These are phyloP conservation scores for Podaxis carcinomalis DNA, from an alignment of 768 basidiomycete genomes.

Conservation along the genomic window DNA sequence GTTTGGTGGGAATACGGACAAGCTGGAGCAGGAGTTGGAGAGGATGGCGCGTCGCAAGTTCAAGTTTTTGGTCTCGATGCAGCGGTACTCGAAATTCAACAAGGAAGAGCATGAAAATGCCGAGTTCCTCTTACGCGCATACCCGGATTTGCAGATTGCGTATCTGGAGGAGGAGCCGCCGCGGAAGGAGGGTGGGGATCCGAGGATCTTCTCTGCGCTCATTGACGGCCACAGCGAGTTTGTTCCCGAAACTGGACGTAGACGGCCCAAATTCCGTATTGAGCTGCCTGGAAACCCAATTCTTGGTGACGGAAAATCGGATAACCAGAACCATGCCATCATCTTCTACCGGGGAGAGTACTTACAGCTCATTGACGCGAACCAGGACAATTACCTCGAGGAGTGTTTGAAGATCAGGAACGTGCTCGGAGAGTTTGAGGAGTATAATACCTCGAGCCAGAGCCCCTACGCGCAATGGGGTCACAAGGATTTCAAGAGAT, in stretches of 20 bases:
- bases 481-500: conserved; percentile 79
- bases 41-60: conserved; percentile 98
- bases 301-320: conserved; percentile 97
- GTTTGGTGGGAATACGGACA: conserved; percentile 97
- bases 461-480: conserved; percentile 92
- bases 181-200: conserved; percentile 91
- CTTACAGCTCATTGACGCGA: conserved; percentile 98
- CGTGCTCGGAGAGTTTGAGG: conserved; percentile 96
- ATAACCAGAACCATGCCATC: conserved; percentile 99
- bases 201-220: conserved; percentile 90
- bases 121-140: conserved; percentile 94
- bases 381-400: conserved; percentile 99
- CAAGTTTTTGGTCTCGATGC: conserved; percentile 99
- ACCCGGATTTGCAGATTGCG: conserved; percentile 97
- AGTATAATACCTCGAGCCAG: conserved; percentile 79
- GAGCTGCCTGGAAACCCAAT: conserved; percentile 99
- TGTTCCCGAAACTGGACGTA: conserved; percentile 78
- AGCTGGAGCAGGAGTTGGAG: conserved; percentile 92
- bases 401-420: conserved; percentile 99
- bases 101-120: conserved; percentile 99
- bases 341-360: conserved; percentile 99
- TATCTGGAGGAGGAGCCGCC: conserved; percentile 96
- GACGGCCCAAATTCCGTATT: conserved; percentile 96
- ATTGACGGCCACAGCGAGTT: conserved; percentile 99
- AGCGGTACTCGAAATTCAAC: conserved; percentile 98